Percentiles rank a stretch among this genome's conserved stretches.
phyloP scores from a whole-genome alignment of 2,329 filamentous ascomycete species.

The Colletotrichum cuscutae region DNA sequence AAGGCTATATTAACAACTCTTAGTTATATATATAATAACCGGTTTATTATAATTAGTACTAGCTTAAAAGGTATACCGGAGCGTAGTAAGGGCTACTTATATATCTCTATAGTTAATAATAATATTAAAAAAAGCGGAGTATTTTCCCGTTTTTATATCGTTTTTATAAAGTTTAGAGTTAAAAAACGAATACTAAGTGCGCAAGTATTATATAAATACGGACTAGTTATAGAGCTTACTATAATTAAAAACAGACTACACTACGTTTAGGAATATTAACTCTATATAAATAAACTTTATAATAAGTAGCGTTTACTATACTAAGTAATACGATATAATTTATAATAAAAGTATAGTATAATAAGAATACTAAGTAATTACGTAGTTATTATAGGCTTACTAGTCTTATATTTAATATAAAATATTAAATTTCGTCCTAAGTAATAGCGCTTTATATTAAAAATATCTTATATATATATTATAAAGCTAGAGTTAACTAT shows the following conservation, averaged over 20 bases:
- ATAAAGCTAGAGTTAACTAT: background rate
- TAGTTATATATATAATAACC: background rate
- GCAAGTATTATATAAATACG: background rate
- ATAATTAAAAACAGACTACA: background rate
- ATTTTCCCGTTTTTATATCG: background rate
- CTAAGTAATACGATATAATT: no score
- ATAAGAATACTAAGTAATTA: no score
- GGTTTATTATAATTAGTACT: slow-evolving; percentile 1
- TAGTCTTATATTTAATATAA: background rate
- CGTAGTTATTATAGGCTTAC: background rate
- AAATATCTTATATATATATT: background rate
- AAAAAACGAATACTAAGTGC: slow-evolving; percentile 1
- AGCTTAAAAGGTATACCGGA: background rate
- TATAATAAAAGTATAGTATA: no score
- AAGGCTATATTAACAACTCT: background rate
- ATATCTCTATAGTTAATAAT: background rate
- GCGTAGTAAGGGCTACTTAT: background rate
- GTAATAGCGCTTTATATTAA: background rate
- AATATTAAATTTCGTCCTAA: background rate
- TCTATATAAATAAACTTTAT: no score
- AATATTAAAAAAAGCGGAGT: background rate
- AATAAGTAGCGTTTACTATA: fast-evolving
- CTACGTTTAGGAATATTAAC: background rate
- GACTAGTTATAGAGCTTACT: background rate
- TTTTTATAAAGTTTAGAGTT: slow-evolving; percentile 2